Evolutionary conservation across 805 yeast genomes (phyloP), one percentile per base, ranked within the genome.

Genomic region (Pichia pseudocactophila): DNA sequence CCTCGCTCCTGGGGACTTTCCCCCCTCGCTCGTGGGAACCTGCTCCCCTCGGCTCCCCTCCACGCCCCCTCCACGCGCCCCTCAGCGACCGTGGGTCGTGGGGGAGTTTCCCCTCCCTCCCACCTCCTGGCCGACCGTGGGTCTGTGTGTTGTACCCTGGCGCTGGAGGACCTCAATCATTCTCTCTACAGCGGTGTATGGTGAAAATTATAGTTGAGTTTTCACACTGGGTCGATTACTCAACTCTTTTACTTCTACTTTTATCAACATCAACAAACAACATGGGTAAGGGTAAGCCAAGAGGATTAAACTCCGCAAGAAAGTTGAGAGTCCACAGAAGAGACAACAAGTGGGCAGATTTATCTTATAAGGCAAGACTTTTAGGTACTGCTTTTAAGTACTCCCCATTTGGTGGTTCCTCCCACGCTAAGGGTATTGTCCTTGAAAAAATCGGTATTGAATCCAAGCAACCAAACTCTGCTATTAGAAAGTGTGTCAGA

Each of bases 401-500:
- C 57, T 92, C 98, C 67, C 99, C 98, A 74, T 92, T 92, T 69
- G 97, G 97, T 74, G 98, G 97, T 71, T 89, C 99, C 66, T 92
- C 98, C 63, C 99, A 92, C 85, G 99, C 99, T 67, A 90, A 90
- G 80, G 99, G 99, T 71, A 92, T 92, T 66, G 99, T 92, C 57
- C 85, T 92, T 70, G 99, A 92, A 80, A 92, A 92, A 76, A 82
- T 90, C 64, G 99, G 99, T 80, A 82, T 92, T 73, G 97, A 92
- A 80, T 95, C 99, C 71, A 92, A 92, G 78, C 99, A 92, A 80
- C 99, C 99, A 75, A 92, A 92, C 94, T 92, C 98, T 65, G 99
- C 98, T 76, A 90, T 92, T 70, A 92, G 98, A 85, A 92, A 92
- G 83, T 94, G 98, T 85, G 99, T 92, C 73, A 88, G 97, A 84